These are phyloP conservation scores for Phytophthora citrophthora DNA, from an alignment of 352 stramenopile genomes.

Conservation along the genomic window DNA sequence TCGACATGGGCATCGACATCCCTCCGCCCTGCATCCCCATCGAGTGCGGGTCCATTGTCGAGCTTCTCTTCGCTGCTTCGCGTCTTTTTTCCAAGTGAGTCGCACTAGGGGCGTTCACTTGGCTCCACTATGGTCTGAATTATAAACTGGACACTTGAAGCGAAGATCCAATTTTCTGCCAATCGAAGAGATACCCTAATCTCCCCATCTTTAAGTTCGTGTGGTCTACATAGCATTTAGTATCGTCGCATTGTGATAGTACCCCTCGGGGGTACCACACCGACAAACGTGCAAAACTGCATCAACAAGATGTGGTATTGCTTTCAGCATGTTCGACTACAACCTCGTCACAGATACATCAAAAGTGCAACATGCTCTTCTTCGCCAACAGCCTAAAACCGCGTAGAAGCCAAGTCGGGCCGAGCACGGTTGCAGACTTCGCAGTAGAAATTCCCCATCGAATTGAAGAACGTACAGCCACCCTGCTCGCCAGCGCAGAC, in stretches of 20 bases:
- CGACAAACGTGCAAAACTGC: not conserved
- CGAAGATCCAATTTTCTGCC: slow-evolving; percentile 6
- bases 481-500: slow-evolving; percentile 84
- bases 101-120: slow-evolving; percentile 10
- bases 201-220: no score
- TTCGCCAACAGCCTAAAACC: slow-evolving; percentile 51
- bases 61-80: slow-evolving; percentile 21
- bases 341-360: not conserved
- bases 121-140: slow-evolving; percentile 35
- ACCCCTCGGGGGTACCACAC: no score
- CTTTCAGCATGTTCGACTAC: no score
- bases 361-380: slow-evolving; percentile 16
- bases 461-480: slow-evolving; percentile 90
- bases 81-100: slow-evolving; percentile 38
- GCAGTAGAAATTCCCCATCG: slow-evolving; percentile 85
- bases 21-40: slow-evolving; percentile 60
- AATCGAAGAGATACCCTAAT: no score
- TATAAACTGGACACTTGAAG: slow-evolving; percentile 43
- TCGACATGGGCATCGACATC: slow-evolving; percentile 68
- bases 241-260: no score
- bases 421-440: slow-evolving; percentile 90
- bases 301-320: slow-evolving; percentile 9
- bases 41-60: slow-evolving; percentile 64
- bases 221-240: no score
- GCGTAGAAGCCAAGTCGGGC: slow-evolving; percentile 70